A percentile compares a stretch with the other conserved stretches of the same genome.
Evolutionary conservation across 1,284 basidiomycete species (phyloP).

Genomic region (Trichosporon sp.): DNA sequence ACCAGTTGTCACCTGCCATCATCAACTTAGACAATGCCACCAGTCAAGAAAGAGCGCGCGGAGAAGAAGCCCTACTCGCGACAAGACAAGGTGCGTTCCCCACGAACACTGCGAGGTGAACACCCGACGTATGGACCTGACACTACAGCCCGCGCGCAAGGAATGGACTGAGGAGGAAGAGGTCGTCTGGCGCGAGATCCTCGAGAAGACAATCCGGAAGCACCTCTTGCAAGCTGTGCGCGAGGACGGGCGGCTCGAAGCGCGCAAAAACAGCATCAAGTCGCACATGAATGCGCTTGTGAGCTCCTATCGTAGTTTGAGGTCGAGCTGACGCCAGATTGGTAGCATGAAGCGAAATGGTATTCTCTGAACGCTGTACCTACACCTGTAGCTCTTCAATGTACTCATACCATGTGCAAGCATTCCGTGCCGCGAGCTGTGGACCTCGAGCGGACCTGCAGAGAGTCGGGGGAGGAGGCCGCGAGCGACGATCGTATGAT

Average conservation of each 20-base stretch:
- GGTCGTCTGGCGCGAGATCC: slow-evolving; percentile 33
- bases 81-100: slow-evolving; percentile 1
- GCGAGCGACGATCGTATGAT: no score
- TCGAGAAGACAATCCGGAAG: slow-evolving; percentile 25
- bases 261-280: slow-evolving; percentile 32
- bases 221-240: slow-evolving; percentile 32
- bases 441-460: not conserved
- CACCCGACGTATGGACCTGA: not conserved
- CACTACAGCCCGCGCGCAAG: slow-evolving; percentile 2
- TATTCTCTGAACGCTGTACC: not conserved
- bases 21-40: not conserved
- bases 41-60: not conserved
- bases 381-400: not conserved
- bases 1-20: no score
- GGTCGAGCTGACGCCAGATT: slow-evolving; percentile 21
- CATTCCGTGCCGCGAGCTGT: no score
- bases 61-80: slow-evolving; percentile 15
- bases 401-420: not conserved
- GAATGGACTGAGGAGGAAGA: slow-evolving; percentile 40
- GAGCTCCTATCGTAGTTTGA: slow-evolving; percentile 20
- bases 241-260: slow-evolving; percentile 37
- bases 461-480: no score
- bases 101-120: not conserved
- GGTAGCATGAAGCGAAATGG: slow-evolving; percentile 1
- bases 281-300: slow-evolving; percentile 40